Percentiles rank a stretch among this genome's conserved stretches.
phyloP scores from a whole-genome alignment of 2,329 filamentous ascomycete species.

The Alternaria ethzedia region DNA sequence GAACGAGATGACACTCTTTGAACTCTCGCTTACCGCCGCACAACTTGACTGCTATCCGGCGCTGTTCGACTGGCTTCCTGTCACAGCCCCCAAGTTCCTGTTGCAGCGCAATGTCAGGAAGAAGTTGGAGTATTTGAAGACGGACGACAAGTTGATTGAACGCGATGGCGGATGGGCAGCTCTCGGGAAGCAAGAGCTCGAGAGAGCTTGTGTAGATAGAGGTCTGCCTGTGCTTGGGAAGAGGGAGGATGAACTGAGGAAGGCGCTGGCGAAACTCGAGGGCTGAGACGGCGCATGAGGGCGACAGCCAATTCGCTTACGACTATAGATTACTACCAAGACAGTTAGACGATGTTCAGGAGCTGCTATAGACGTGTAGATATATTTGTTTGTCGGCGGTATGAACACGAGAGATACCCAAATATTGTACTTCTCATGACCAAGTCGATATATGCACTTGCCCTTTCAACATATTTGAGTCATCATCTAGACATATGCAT shows the following conservation, averaged over 20 bases:
- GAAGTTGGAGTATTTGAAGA: conserved; percentile 67
- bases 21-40: conserved; percentile 27
- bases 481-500: neutral
- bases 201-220: conserved; percentile 70
- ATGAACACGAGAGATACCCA: neutral
- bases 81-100: conserved; percentile 55
- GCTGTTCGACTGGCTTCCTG: conserved; percentile 50
- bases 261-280: conserved; percentile 15
- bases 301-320: neutral
- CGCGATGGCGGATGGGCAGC: conserved; percentile 65
- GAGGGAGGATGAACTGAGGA: conserved; percentile 38
- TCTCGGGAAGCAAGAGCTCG: conserved; percentile 69
- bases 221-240: conserved; percentile 37
- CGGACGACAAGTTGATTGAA: conserved; percentile 74
- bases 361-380: neutral
- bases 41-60: conserved; percentile 31
- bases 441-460: neutral
- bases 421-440: neutral
- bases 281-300: neutral
- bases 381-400: neutral
- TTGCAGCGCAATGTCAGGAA: conserved; percentile 61
- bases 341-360: neutral
- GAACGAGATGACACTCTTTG: conserved; percentile 18
- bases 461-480: neutral
- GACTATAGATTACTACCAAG: neutral